Evolutionary conservation across 2,329 filamentous ascomycete genomes (phyloP), one percentile per base, ranked within the genome.

Genomic region (Aspergillaceae sp.): DNA sequence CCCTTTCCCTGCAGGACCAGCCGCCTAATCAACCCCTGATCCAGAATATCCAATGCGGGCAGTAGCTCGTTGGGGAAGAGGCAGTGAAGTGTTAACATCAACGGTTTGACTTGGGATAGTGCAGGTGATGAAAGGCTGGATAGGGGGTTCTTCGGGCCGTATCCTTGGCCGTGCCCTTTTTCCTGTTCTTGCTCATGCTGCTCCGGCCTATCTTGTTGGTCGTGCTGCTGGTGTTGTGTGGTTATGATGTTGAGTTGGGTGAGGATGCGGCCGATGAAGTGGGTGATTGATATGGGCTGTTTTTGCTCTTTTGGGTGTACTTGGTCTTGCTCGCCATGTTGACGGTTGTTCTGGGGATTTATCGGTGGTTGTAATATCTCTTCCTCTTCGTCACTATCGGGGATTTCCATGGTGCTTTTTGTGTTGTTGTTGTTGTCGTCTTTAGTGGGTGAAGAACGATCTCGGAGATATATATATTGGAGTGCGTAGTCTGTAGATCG

Each of bases 41-140:
- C 92, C 1, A 98, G 75, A 0, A 97, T 75, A 64, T 97, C 90
- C 2, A 98, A 75, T 0, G 91, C 88, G 2, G 88, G 86, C 1
- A 96, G 80, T 2, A 96, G 70, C 45, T 88, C 78, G 51, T 80
- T 79, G 0, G 89, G 89, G 59, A 94, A 94, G 9, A 96, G 71
- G 32, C 88, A 85, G 68, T 96, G 90, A 0, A 95, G 77, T 0
- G 87, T 88, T 1, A 88, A 71, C n/a, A 95, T 71, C 10, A 85
- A 69, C 42, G 78, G 74, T 54, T 76, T 77, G 41, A 64, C 48
- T 49, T 59, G 53, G 40, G 62, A 43, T 5, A 60, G 42, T 40
- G 27, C 11, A 35, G 51, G 33, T 34, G 50, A 41, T 36, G 60
- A 43, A 7, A 62, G 53, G 11, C 54, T 43, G 29, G 62, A 55